Conservation (phyloP, 352 stramenopile genomes). For the Chrysophaeum taylorii region DNA sequence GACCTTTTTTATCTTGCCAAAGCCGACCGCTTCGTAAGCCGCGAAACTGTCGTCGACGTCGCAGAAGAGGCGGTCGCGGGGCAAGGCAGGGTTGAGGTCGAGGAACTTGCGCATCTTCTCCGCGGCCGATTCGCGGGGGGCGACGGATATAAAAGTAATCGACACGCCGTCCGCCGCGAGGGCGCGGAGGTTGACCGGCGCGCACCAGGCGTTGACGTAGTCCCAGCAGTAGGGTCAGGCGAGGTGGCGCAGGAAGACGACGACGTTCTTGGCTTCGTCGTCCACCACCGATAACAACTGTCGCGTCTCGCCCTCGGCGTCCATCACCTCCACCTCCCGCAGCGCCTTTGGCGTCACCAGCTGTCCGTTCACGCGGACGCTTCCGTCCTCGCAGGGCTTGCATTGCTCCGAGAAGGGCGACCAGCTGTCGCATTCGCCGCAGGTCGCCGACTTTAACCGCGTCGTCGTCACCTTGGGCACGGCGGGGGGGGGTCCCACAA, state of each 20-base stretch:
- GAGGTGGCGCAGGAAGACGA: conserved; percentile 51
- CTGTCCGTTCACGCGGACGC: background rate
- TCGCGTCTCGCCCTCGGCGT: background rate
- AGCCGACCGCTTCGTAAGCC: conserved; percentile 44
- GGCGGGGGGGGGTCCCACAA: too few relatives aligned
- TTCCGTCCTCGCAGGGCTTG: background rate
- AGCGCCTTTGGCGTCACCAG: background rate
- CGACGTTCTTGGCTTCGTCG: background rate
- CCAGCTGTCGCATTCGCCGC: background rate
- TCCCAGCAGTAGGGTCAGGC: conserved; percentile 58
- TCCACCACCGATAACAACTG: background rate
- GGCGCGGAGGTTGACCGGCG: conserved; percentile 37
- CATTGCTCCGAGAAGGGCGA: background rate
- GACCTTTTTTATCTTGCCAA: conserved; percentile 32
- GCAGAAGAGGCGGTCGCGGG: conserved; percentile 35
- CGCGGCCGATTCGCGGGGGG: conserved; percentile 25
- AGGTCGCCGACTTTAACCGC: too few relatives aligned
- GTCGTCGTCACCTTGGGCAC: too few relatives aligned
- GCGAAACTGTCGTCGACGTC: conserved; percentile 48
- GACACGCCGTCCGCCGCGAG: conserved; percentile 26
- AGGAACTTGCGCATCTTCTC: conserved; percentile 49
- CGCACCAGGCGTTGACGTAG: conserved; percentile 47
- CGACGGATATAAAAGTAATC: conserved; percentile 52
- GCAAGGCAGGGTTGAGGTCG: conserved; percentile 46
- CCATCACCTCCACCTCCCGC: conserved; percentile 1